Base-by-base conservation (phyloP, 495 filamentous ascomycete species). In the Pseudomonodictys pantanalensis region DNA sequence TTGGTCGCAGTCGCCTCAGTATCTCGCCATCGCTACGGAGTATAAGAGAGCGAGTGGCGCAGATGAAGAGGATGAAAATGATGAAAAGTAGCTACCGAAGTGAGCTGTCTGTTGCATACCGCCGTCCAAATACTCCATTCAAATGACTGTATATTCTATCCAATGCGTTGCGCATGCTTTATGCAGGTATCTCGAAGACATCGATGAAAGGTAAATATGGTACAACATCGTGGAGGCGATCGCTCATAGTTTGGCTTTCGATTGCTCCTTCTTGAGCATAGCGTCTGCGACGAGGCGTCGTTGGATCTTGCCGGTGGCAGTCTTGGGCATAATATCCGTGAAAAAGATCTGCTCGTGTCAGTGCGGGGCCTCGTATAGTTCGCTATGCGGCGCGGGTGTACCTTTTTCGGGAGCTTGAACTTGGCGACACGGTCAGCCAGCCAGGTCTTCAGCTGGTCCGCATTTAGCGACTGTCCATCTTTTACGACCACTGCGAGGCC, bases 231-330 rank as follows among this genome's bases (percentile, higher is more conserved):
- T 7, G 11, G 38, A 32, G 17, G 35, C 24, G 18, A 55, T 2
- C 6, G n/a, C 48, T 35, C 65, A 69, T 42, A 69, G 50, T 57
- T 67, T 69, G 25, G 67, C 54, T 53, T 69, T 67, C 24, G 63
- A 70, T 45, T 70, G 55, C 42, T 73, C 71, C 56, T 72, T 66
- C 73, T 83, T 86, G 68, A 81, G 73, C 86, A 93, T 92, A 12
- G 79, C 78, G 72, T 92, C 86, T 4, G 90, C 89, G 10, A 92
- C 88, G 59, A 89, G 86, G 29, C 88, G 79, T 52, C 89, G 75
- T 73, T 92, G 90, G 50, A 92, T 84, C 76, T 92, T 95, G 25
- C 90, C 89, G 7, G 89, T 95, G n/a, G 89, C 87, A 22, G 90
- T 95, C 76, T 92, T 92, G 32, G 89, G 89, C 82, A 93, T 92